These are phyloP conservation scores for Aspergillus jensenii DNA, from an alignment of 2,329 filamentous ascomycete genomes.

Conservation along the genomic window DNA sequence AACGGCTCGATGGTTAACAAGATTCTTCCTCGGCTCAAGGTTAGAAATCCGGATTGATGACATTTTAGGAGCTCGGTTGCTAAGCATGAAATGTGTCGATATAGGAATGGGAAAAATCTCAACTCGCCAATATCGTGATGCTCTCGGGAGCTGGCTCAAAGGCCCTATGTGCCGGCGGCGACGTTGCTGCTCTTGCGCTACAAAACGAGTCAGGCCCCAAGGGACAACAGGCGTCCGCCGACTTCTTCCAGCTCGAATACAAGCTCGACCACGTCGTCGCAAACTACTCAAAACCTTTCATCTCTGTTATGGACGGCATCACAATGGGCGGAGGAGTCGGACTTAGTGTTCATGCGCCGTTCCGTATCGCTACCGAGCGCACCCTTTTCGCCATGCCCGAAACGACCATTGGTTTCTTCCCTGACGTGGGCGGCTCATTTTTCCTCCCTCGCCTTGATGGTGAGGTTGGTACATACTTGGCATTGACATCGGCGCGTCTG, in stretches of 20 bases:
- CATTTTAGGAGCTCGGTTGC: neutral
- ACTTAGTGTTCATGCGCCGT: slow-evolving; percentile 88
- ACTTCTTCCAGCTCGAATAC: slow-evolving; percentile 96
- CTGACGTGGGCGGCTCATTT: slow-evolving; percentile 94
- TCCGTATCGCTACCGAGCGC: slow-evolving; percentile 93
- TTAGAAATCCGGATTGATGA: slow-evolving; percentile 23
- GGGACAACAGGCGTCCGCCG: slow-evolving; percentile 71
- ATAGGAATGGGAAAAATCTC: slow-evolving; percentile 88
- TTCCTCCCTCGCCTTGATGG: slow-evolving; percentile 91
- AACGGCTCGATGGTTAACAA: slow-evolving; percentile 94
- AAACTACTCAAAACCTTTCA: slow-evolving; percentile 87
- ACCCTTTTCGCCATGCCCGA: slow-evolving; percentile 98
- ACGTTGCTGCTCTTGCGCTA: slow-evolving; percentile 75
- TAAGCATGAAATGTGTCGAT: slow-evolving; percentile 17
- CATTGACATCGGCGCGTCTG: slow-evolving; percentile 81
- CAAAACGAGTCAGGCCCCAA: slow-evolving; percentile 67
- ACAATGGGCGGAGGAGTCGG: slow-evolving; percentile 98
- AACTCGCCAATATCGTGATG: slow-evolving; percentile 87
- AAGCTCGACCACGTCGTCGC: slow-evolving; percentile 93
- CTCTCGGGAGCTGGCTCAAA: slow-evolving; percentile 84
- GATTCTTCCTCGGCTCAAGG: slow-evolving; percentile 79
- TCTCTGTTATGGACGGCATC: slow-evolving; percentile 95
- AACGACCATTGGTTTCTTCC: slow-evolving; percentile 97
- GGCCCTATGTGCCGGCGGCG: slow-evolving; percentile 91
- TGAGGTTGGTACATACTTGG: slow-evolving; percentile 84